A percentile compares a stretch with the other conserved stretches of the same genome.
Evolutionary conservation across 345 rosid genomes (phyloP).

Genomic region (Brassica juncea): DNA sequence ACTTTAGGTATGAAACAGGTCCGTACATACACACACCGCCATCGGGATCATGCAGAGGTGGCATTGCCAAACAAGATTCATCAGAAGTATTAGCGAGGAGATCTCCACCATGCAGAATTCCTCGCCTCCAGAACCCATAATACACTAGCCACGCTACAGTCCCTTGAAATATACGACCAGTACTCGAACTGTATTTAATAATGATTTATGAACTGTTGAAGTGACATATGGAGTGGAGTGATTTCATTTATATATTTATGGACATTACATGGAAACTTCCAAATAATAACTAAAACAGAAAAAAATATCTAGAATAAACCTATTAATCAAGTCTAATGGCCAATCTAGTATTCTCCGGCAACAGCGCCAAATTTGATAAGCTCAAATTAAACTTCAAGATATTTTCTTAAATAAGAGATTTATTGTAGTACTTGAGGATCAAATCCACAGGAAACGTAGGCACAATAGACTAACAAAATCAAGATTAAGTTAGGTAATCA

Average conservation of each 20-base stretch:
- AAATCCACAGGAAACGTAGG: too few species aligned
- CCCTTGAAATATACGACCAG: not conserved
- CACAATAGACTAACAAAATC: too few species aligned
- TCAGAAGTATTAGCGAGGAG: not conserved
- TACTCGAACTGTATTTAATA: not conserved
- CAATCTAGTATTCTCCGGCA: too few species aligned
- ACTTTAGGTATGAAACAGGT: not conserved
- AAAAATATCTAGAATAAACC: too few species aligned
- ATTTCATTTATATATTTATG: not conserved
- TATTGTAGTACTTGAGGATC: too few species aligned
- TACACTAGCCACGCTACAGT: not conserved
- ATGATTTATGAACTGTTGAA: not conserved
- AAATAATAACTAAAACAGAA: too few species aligned
- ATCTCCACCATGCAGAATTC: not conserved
- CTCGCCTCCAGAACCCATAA: not conserved
- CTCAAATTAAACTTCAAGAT: too few species aligned
- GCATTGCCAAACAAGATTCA: not conserved
- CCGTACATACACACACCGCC: conserved; percentile 1
- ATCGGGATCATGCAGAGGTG: not conserved
- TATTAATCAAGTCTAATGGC: too few species aligned
- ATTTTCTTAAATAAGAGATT: too few species aligned
- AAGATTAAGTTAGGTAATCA: too few species aligned
- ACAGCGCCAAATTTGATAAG: too few species aligned
- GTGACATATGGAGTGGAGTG: not conserved
- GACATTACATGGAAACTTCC: not conserved